A percentile compares a stretch with the other conserved stretches of the same genome.
Evolutionary conservation across 257 asterid genomes (phyloP).

Genomic region (Petunia axillaris): DNA sequence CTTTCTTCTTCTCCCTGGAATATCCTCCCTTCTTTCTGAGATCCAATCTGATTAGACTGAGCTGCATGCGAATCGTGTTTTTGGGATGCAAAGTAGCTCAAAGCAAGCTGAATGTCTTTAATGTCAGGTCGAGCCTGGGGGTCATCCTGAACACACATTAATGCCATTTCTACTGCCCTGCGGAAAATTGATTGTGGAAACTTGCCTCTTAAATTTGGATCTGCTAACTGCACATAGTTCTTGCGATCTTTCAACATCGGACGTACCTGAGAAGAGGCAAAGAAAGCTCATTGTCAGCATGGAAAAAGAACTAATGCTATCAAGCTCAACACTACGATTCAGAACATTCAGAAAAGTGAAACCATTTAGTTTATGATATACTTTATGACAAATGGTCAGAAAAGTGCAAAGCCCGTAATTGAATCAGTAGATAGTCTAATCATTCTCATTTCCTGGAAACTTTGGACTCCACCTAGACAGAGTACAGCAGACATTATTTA

Average conservation of each 20-base stretch:
- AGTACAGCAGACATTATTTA: not conserved
- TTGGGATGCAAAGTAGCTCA: constrained; percentile 32
- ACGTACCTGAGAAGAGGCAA: constrained; percentile 39
- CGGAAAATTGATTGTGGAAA: constrained; percentile 31
- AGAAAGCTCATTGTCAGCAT: not conserved
- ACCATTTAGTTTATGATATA: not conserved
- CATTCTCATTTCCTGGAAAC: constrained; percentile 7
- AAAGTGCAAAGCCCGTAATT: not conserved
- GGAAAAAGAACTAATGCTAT: not conserved
- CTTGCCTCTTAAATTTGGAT: constrained; percentile 39
- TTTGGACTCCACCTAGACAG: constrained; percentile 4
- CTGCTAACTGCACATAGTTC: constrained; percentile 37
- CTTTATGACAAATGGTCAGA: constrained; percentile 11
- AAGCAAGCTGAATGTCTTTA: constrained; percentile 38
- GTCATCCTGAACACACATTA: constrained; percentile 39
- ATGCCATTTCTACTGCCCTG: constrained; percentile 43
- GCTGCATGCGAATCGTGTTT: not conserved
- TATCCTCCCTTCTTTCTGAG: constrained; percentile 4
- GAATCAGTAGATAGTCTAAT: not conserved
- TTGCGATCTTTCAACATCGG: constrained; percentile 42
- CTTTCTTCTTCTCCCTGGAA: not conserved
- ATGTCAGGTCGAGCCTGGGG: constrained; percentile 41
- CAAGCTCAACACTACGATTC: not conserved
- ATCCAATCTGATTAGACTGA: not conserved
- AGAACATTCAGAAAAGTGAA: constrained; percentile 4